Percentiles rank a stretch among this genome's conserved stretches.
These are phyloP conservation scores for Apiotrichum laibachii DNA, from an alignment of 1,284 basidiomycete genomes.

Conservation along the genomic window DNA sequence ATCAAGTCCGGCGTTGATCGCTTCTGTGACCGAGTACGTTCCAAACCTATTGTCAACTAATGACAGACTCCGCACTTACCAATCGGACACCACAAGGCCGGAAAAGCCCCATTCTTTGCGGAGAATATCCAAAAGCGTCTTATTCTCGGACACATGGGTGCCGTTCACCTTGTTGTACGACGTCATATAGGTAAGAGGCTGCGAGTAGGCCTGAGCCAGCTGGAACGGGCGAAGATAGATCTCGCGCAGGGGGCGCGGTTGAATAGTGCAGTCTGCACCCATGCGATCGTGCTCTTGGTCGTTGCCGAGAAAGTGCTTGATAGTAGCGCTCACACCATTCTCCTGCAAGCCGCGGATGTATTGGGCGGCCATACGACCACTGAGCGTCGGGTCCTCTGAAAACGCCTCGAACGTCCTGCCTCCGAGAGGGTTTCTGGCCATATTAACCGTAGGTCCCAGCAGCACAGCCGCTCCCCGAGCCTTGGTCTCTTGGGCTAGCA, in stretches of 20 bases:
- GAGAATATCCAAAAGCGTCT: conserved; percentile 53
- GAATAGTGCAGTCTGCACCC: conserved; percentile 49
- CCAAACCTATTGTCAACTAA: too few relatives aligned
- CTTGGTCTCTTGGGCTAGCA: too few relatives aligned
- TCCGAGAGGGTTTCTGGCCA: conserved; percentile 69
- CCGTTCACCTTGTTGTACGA: conserved; percentile 63
- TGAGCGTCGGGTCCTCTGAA: conserved; percentile 71
- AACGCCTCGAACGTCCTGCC: conserved; percentile 59
- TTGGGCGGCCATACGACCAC: conserved; percentile 64
- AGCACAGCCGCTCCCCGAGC: too few relatives aligned
- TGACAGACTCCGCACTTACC: conserved; percentile 64
- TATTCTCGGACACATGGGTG: conserved; percentile 68
- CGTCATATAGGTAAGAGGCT: conserved; percentile 50
- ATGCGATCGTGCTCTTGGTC: conserved; percentile 24
- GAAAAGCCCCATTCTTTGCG: conserved; percentile 65
- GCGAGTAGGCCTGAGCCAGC: conserved; percentile 65
- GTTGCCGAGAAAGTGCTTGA: conserved; percentile 40
- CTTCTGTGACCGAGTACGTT: too few relatives aligned
- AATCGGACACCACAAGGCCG: conserved; percentile 61
- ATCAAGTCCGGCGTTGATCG: too few relatives aligned
- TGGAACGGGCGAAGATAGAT: conserved; percentile 80
- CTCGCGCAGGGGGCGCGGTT: conserved; percentile 69
- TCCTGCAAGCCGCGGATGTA: conserved; percentile 70
- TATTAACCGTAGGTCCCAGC: conserved; percentile 76
- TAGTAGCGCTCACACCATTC: conserved; percentile 58